Percentiles rank a stretch among this genome's conserved stretches.
Evolutionary conservation across 1,139 yeast species (phyloP).

Genomic region (Yamadazyma mexicana): DNA sequence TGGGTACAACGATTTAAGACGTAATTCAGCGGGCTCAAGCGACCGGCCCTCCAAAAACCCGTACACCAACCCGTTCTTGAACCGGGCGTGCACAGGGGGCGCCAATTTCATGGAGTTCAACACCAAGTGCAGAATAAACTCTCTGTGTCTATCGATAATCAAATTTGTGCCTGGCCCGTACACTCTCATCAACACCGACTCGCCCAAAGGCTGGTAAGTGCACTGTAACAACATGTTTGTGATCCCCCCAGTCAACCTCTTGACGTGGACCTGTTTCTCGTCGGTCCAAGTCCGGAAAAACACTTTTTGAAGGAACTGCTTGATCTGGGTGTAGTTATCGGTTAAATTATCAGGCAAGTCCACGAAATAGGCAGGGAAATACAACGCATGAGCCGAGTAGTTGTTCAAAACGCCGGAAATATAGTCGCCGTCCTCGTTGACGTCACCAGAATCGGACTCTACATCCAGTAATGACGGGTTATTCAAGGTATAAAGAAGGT

Average conservation of each 20-base stretch:
- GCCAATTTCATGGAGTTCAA: slow-evolving; percentile 64
- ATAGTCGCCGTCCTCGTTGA: slow-evolving; percentile 10
- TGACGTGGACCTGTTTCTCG: slow-evolving; percentile 24
- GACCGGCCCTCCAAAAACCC: slow-evolving; percentile 71
- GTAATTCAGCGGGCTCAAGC: slow-evolving; percentile 55
- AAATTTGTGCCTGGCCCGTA: slow-evolving; percentile 76
- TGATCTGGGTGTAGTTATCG: slow-evolving; percentile 32
- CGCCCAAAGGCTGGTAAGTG: slow-evolving; percentile 24
- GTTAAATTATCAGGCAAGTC: slow-evolving; percentile 33
- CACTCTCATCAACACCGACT: slow-evolving; percentile 61
- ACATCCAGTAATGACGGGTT: slow-evolving; percentile 45
- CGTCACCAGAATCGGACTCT: slow-evolving; percentile 28
- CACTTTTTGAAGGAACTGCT: slow-evolving; percentile 31
- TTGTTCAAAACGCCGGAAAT: slow-evolving; percentile 23
- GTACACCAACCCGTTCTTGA: slow-evolving; percentile 73
- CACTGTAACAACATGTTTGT: slow-evolving; percentile 72
- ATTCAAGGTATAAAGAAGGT: slow-evolving; percentile 41
- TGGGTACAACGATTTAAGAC: slow-evolving; percentile 47
- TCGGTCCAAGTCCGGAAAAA: slow-evolving; percentile 36
- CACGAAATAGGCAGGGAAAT: slow-evolving; percentile 38
- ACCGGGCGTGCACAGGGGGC: slow-evolving; percentile 67
- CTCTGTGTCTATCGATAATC: slow-evolving; percentile 75
- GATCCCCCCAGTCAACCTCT: slow-evolving; percentile 71
- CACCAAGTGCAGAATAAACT: slow-evolving; percentile 68
- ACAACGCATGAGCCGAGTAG: slow-evolving; percentile 37